Evolutionary conservation across 768 basidiomycete genomes (phyloP), one percentile per base, ranked within the genome.

Genomic region (Lentinus brumalis): DNA sequence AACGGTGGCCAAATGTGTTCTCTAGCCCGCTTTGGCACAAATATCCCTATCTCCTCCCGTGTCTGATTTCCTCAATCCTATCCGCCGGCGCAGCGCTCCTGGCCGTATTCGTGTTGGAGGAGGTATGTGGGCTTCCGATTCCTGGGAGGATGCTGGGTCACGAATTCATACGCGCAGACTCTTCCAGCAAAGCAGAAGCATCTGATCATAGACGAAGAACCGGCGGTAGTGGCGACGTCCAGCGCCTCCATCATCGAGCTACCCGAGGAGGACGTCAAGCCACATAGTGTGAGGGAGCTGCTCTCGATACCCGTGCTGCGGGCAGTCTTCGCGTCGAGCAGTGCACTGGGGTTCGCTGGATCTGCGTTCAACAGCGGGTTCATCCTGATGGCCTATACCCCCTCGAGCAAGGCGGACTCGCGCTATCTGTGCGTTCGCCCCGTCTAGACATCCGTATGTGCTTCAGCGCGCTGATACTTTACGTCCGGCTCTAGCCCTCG

Each of bases 321-420:
- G 18, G 78, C 82, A n/a, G 65, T 87, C 52, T 77, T 81, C 54
- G 67, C 75, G 35, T 85, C 85, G 31, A 83, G 81, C 15, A 81
- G 77, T 65, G 77, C 79, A 4, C 76, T 88, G 14, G 78, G 76
- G 50, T 86, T 86, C 73, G 73, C 82, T 14, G 70, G 74, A 3
- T 81, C 82, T 0, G 78, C 80, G 11, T 90, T 85, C 65, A 86
- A 86, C 51, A 82, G 83, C n/a, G 80, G 85, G 15, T 88, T 89
- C 65, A 84, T 87, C 10, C 77, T 89, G 50, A 86, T 86, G 65
- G 85, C 84, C 56, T 90, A 86, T 67, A 84, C 87, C 12, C 79
- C n/a, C 70, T 88, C 35, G 64, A 76, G 45, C 66, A 75, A 3
- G 87, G 88, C 45, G 87, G 88, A 0, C 74, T 89, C 1, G 77